Conservation (phyloP, 805 yeast species). For the Wilhelminamyces savonicus region DNA sequence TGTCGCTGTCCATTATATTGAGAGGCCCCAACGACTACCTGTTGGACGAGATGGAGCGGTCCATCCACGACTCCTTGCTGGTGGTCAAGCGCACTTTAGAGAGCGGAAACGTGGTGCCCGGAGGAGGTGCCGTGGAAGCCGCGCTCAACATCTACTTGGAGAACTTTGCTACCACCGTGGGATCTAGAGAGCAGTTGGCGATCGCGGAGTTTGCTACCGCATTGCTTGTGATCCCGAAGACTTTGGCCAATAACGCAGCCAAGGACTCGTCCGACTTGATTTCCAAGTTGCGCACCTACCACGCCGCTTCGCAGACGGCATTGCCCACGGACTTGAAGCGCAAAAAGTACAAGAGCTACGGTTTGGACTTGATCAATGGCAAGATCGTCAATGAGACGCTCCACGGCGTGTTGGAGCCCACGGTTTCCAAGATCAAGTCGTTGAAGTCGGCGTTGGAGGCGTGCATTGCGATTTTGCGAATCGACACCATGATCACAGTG, state of each 20-base stretch:
- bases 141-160: conserved; percentile 93
- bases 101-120: conserved; percentile 92
- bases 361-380: conserved; percentile 86
- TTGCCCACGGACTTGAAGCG: conserved; percentile 78
- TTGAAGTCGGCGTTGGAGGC: conserved; percentile 97
- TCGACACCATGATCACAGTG: conserved; percentile 96
- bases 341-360: conserved; percentile 82
- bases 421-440: conserved; percentile 86
- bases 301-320: conserved; percentile 89
- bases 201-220: conserved; percentile 96
- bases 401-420: conserved; percentile 92
- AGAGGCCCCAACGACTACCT: conserved; percentile 96
- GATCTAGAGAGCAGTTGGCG: conserved; percentile 95
- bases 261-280: conserved; percentile 93
- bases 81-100: conserved; percentile 96
- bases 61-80: conserved; percentile 86
- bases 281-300: conserved; percentile 93
- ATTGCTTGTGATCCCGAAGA: conserved; percentile 87
- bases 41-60: conserved; percentile 97
- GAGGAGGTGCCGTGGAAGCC: conserved; percentile 99
- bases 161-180: conserved; percentile 95
- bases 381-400: conserved; percentile 80
- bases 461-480: conserved; percentile 93
- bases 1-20: conserved; percentile 83
- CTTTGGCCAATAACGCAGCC: conserved; percentile 95